phyloP scores from a whole-genome alignment of 2,329 filamentous ascomycete species.

The Fusarium sp. region DNA sequence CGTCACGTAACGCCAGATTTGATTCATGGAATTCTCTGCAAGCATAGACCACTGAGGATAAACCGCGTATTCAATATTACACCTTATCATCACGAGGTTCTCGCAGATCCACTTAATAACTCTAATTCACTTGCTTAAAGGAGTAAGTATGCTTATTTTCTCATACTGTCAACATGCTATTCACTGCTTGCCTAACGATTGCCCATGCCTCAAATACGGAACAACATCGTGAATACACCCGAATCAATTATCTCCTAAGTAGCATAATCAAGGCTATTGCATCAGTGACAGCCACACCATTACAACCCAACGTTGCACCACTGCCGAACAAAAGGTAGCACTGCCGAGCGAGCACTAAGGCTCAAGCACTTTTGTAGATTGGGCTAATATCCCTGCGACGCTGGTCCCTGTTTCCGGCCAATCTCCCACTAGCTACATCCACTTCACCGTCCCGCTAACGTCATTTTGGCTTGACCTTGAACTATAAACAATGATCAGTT shows the following conservation, averaged over 20 bases:
- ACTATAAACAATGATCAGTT: not conserved
- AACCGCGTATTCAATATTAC: not conserved
- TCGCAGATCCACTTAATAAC: not conserved
- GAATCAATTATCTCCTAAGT: not conserved
- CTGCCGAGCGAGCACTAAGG: not conserved
- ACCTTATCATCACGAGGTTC: not conserved
- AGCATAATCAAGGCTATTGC: not conserved
- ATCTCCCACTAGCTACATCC: not conserved
- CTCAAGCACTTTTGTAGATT: not conserved
- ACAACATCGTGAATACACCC: not conserved
- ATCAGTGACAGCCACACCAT: not conserved
- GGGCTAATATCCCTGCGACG: not conserved
- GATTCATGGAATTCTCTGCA: not conserved
- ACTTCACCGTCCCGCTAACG: not conserved
- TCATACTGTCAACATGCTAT: not conserved
- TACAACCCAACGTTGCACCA: not conserved
- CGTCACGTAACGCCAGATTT: not conserved
- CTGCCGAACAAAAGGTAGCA: not conserved
- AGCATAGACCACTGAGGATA: not conserved
- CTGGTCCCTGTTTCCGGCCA: not conserved
- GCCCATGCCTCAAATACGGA: not conserved
- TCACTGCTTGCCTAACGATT: not conserved
- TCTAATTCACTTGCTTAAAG: not conserved
- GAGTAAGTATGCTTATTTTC: not conserved
- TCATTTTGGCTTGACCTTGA: not conserved